Evolutionary conservation across 441 rosid species (phyloP), one percentile per base, ranked within the genome.

Genomic region (Adansonia madagascariensis): DNA sequence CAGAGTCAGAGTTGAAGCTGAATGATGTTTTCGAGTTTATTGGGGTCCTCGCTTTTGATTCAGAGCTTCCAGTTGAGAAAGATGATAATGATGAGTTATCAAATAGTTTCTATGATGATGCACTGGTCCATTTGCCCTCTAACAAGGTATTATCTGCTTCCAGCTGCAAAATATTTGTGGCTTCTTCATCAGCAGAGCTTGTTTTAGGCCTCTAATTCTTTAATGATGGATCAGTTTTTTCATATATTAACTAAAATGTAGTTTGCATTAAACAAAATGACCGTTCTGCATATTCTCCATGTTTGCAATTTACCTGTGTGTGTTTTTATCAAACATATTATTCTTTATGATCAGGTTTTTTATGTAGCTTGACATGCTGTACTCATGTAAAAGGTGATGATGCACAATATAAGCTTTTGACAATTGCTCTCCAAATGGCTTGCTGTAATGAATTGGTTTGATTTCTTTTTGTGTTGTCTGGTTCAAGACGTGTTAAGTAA

Each of bases 21-120:
- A 94, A 95, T 59, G 98, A 95, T 49, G 89, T 92, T 76, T 86
- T 92, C 79, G 99, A 94, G 83, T 95, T 95, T 78, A 66, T 91
- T 74, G 99, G 99, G 63, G 89, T 95, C 78, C 82, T 95, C 62
- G 85, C 93, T 71, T 84, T 88, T 59, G 92, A 91, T 82, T 80
- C 88, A 39, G 89, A 82, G 27, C 72, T 69, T 73, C 52, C 64
- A 73, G 76, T 63, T 57, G 90, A 83, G 73, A 77, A 80, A 73
- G 85, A 80, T 78, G 83, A 82, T 27, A 43, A 71, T 73, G 91
- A 84, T 79, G 97, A 80, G 43, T 70, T 65, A 74, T 69, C 87
- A 49, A 88, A 82, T 85, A 86, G 79, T 64, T 73, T 86, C 8
- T 75, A 80, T 72, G 94, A 91, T 78, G 93, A 86, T 77, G 79